Evolutionary conservation across 495 filamentous ascomycete species (phyloP), one percentile per base, ranked within the genome.

Genomic region (Penicilliopsis zonata): DNA sequence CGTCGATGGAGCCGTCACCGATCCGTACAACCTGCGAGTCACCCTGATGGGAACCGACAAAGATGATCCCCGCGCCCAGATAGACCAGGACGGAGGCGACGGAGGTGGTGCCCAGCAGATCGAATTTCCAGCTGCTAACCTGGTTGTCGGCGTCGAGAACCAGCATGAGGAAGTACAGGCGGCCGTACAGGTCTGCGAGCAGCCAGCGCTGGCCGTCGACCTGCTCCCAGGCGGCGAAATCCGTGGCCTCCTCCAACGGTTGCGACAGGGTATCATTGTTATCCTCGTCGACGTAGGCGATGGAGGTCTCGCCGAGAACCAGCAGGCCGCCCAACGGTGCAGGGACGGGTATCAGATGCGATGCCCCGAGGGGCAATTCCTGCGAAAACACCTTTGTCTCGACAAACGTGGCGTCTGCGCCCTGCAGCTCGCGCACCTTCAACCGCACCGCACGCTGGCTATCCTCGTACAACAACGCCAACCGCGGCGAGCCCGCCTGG

Each of bases 21-120:
- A 92, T 67, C 10, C 66, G 67, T 32, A 93, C 65, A 2, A 96
- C 63, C 47, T 95, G 87, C 0, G 84, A 92, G 50, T 99, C 83
- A 8, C 87, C 87, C 42, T 85, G 78, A 51, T 94, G 86, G 4
- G 90, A 95, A 2, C 82, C 92, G 18, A 96, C 70, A 51, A 87
- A 99, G 5, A 94, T 50, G 18, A 78, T 52, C 0, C 78, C 75
- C 15, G 72, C 66, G 13, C 77, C 82, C 17, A 96, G 65, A 51
- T 92, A 86, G 4, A 95, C 75, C 25, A 99, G 55, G 13, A 67
- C 67, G 22, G 69, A 78, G 2, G 90, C 79, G 37, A 82, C 70
- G 13, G 85, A 79, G 2, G 75, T 86, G 35, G 63, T 53, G 18
- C 82, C 82, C 29, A 88, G 55, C n/a, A 59, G 52, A 33, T 78